Percentiles rank a stretch among this genome's conserved stretches.
Conservation (phyloP, 257 asterid genomes). For the Capsicum rhomboideum region DNA sequence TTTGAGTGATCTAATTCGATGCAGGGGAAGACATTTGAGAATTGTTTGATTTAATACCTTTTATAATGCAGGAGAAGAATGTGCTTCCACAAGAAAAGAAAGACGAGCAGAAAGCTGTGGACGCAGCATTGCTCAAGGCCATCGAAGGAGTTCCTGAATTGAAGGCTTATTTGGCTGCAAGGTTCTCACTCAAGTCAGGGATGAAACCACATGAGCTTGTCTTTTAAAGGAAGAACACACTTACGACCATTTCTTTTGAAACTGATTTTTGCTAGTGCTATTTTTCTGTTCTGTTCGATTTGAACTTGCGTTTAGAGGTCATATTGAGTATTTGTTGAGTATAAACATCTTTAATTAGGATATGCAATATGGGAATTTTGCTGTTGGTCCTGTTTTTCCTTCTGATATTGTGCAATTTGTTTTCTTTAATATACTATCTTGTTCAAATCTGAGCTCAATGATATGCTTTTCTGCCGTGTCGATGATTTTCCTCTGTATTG, state of each 20-base stretch:
- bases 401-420: neutral
- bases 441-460: neutral
- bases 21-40: neutral
- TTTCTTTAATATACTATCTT: neutral
- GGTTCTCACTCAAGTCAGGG: conserved; percentile 32
- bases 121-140: conserved; percentile 13
- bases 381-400: neutral
- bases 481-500: neutral
- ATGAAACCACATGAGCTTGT: conserved; percentile 35
- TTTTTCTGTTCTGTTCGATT: neutral
- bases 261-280: neutral
- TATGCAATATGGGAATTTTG: neutral
- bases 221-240: conserved; percentile 5
- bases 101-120: conserved; percentile 29
- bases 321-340: neutral
- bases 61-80: conserved; percentile 30
- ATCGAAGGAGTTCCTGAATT: conserved; percentile 22
- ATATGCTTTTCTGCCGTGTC: neutral
- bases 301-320: neutral
- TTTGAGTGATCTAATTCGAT: neutral
- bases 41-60: neutral
- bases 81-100: conserved; percentile 23
- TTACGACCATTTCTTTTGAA: neutral
- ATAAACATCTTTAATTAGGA: neutral
- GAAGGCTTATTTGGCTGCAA: conserved; percentile 28